Percentiles rank a stretch among this genome's conserved stretches.
phyloP scores from a whole-genome alignment of 768 basidiomycete species.

The Suillus bovinus region DNA sequence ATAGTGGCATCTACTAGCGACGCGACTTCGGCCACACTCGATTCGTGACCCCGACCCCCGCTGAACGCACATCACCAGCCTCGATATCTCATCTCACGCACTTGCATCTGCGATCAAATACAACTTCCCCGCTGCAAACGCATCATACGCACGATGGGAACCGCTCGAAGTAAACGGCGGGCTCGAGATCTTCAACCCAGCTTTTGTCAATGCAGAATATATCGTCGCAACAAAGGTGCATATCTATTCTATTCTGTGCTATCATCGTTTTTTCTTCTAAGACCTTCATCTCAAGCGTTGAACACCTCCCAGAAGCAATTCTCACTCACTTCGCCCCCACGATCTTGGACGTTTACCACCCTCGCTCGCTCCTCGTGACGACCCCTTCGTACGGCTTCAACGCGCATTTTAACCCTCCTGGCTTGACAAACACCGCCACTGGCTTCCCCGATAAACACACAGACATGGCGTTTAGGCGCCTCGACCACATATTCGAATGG shows the following conservation, averaged over 20 bases:
- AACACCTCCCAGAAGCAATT: conserved; percentile 65
- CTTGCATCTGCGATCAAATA: conserved; percentile 54
- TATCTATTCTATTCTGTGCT: conserved; percentile 28
- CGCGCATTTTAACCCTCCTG: conserved; percentile 64
- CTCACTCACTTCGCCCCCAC: conserved; percentile 68
- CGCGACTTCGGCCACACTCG: conserved; percentile 39
- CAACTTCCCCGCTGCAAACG: conserved; percentile 42
- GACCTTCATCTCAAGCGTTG: conserved; percentile 53
- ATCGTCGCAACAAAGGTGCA: conserved; percentile 87
- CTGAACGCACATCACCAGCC: conserved; percentile 55
- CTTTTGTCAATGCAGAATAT: conserved; percentile 65
- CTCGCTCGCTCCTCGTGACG: conserved; percentile 71
- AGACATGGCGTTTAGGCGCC: conserved; percentile 71
- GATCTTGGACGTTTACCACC: conserved; percentile 77
- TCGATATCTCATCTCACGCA: conserved; percentile 60
- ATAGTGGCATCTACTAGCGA: conserved; percentile 29
- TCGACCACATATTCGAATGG: conserved; percentile 91
- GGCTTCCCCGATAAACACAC: conserved; percentile 73
- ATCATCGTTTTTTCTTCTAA: background rate
- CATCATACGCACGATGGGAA: conserved; percentile 63
- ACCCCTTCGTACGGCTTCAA: conserved; percentile 89
- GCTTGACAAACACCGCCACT: conserved; percentile 34
- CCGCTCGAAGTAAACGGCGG: conserved; percentile 65
- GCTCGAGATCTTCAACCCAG: conserved; percentile 63
- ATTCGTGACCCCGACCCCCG: too few relatives aligned